phyloP scores from a whole-genome alignment of 768 basidiomycete genomes.

The Steccherinum ochraceum region DNA sequence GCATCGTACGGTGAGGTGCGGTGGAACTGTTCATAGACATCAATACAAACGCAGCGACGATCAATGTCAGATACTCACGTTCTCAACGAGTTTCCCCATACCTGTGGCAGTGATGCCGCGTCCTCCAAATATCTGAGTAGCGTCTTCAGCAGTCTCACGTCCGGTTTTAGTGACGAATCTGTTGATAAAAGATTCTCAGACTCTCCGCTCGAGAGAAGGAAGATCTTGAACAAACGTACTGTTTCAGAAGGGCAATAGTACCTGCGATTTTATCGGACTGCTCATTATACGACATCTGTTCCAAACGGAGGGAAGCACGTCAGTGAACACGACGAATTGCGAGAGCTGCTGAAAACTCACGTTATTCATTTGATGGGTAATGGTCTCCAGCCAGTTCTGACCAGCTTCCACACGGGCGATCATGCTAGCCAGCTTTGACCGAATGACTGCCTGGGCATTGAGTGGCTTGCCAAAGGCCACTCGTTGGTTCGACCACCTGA shows the following conservation, averaged over 20 bases:
- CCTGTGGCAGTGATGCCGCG: conserved; percentile 81
- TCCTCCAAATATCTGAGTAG: conserved; percentile 85
- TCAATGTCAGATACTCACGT: conserved; percentile 37
- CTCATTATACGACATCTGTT: conserved; percentile 79
- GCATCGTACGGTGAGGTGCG: conserved; percentile 81
- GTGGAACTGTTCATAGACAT: conserved; percentile 50
- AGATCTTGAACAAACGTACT: conserved; percentile 40
- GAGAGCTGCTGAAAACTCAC: conserved; percentile 31
- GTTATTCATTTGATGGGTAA: conserved; percentile 92
- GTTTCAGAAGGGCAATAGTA: conserved; percentile 82
- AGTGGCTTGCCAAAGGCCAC: conserved; percentile 88
- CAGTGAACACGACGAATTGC: conserved; percentile 6
- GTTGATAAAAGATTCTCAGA: conserved; percentile 1
- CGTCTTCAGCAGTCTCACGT: conserved; percentile 66
- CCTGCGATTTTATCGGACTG: conserved; percentile 86
- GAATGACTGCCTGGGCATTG: conserved; percentile 77
- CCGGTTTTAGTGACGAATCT: conserved; percentile 66
- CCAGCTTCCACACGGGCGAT: conserved; percentile 82
- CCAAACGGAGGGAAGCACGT: conserved; percentile 2
- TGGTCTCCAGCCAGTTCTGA: conserved; percentile 85
- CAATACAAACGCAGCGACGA: not conserved
- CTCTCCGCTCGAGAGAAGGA: no score
- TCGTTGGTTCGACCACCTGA: conserved; percentile 80
- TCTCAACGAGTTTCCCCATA: conserved; percentile 82
- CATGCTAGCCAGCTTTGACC: conserved; percentile 83